Percentiles rank a stretch among this genome's conserved stretches.
phyloP scores from a whole-genome alignment of 1,284 basidiomycete genomes.

The Takashimella koratensis region DNA sequence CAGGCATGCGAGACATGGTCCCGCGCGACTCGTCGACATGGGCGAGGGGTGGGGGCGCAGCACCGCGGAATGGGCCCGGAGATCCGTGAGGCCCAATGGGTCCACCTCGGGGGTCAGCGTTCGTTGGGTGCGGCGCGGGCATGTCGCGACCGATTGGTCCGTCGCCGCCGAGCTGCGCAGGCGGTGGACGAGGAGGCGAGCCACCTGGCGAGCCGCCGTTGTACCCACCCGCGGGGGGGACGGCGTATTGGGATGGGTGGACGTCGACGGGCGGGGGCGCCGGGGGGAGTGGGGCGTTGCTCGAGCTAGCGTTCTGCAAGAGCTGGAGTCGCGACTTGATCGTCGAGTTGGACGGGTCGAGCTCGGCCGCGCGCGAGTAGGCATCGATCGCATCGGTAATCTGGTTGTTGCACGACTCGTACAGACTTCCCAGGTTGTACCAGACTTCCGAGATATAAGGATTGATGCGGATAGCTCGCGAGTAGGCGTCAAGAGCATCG shows the following conservation, averaged over 20 bases:
- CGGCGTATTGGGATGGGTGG: conserved; percentile 82
- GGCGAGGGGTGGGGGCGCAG: conserved; percentile 40
- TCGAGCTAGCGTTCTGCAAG: conserved; percentile 74
- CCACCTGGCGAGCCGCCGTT: conserved; percentile 22
- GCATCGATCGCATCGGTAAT: conserved; percentile 98
- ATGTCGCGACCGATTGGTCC: conserved; percentile 29
- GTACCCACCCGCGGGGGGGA: conserved; percentile 49
- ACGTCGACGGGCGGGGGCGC: conserved; percentile 91
- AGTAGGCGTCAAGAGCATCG: conserved; percentile 97
- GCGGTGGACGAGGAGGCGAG: conserved; percentile 25
- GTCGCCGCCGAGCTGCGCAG: conserved; percentile 6
- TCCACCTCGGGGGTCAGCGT: conserved; percentile 5
- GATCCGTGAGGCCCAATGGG: conserved; percentile 11
- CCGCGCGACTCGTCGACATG: conserved; percentile 45
- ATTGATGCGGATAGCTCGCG: conserved; percentile 95
- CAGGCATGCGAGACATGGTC: conserved; percentile 56
- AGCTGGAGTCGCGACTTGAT: conserved; percentile 75
- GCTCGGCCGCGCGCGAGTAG: conserved; percentile 85
- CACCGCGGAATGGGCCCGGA: conserved; percentile 42
- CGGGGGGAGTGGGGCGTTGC: conserved; percentile 67
- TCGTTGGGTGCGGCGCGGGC: conserved; percentile 31
- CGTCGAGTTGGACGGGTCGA: conserved; percentile 73
- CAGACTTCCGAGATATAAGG: conserved; percentile 99
- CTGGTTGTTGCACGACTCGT: conserved; percentile 99
- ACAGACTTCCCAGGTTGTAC: conserved; percentile 95